A percentile compares a stretch with the other conserved stretches of the same genome.
Evolutionary conservation across 2,329 filamentous ascomycete species (phyloP).

Genomic region (Cucurbitaria berberidis): DNA sequence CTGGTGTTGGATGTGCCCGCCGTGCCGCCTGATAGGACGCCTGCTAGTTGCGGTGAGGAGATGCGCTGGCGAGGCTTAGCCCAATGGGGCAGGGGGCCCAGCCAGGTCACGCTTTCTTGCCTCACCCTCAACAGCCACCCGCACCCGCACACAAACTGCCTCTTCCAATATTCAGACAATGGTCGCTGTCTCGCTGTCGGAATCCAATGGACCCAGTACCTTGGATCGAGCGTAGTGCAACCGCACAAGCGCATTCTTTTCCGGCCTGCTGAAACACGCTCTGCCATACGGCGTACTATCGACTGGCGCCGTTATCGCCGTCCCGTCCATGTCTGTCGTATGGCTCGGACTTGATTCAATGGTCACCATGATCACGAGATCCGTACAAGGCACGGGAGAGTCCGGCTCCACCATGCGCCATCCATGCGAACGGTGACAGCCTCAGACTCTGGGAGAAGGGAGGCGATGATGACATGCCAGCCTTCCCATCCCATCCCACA

Average conservation of each 20-base stretch:
- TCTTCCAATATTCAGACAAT: constrained; percentile 22
- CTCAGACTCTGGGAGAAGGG: constrained; percentile 26
- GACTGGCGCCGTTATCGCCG: constrained; percentile 25
- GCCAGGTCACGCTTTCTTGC: constrained; percentile 39
- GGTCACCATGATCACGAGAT: constrained; percentile 33
- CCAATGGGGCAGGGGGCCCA: constrained; percentile 16
- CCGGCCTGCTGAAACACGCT: constrained; percentile 40
- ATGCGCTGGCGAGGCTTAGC: constrained; percentile 46
- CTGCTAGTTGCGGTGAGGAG: constrained; percentile 45
- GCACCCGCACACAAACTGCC: constrained; percentile 22
- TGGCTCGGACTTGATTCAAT: no score
- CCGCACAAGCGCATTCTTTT: constrained; percentile 31
- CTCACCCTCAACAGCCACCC: constrained; percentile 35
- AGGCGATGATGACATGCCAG: constrained; percentile 29
- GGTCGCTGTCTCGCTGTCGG: constrained; percentile 29
- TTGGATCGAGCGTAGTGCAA: constrained; percentile 29
- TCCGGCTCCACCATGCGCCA: constrained; percentile 29
- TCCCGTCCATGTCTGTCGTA: no score
- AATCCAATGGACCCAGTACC: constrained; percentile 30
- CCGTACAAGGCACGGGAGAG: constrained; percentile 30
- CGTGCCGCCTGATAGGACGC: constrained; percentile 38
- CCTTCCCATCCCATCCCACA: constrained; percentile 23
- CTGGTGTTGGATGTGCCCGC: constrained; percentile 44
- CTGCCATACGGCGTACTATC: constrained; percentile 19
- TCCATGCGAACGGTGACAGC: constrained; percentile 46